A percentile compares a stretch with the other conserved stretches of the same genome.
Evolutionary conservation across 257 asterid species (phyloP).

Genomic region (Parsonsia alboflavescens): DNA sequence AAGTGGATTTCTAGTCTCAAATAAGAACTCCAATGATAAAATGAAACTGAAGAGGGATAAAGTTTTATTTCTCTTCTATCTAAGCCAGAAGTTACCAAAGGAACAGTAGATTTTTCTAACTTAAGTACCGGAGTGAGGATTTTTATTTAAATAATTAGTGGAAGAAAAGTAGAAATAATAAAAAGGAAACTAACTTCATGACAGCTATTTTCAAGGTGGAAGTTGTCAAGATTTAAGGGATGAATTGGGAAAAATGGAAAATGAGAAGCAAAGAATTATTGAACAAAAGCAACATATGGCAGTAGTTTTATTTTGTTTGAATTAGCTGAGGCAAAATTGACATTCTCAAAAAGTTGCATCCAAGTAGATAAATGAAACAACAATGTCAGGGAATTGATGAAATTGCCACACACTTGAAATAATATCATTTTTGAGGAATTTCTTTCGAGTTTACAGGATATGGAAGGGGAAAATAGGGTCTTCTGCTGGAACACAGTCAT

Average conservation of each 20-base stretch:
- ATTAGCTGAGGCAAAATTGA: background rate
- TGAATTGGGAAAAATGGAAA: background rate
- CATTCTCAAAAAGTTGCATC: background rate
- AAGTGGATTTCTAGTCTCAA: background rate
- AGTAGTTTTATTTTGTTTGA: background rate
- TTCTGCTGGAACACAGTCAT: background rate
- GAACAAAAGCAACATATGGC: background rate
- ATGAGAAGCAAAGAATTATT: background rate
- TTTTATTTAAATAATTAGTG: no score
- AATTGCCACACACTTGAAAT: constrained; percentile 1
- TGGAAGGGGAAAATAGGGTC: background rate
- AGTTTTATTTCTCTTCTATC: background rate
- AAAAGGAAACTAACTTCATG: background rate
- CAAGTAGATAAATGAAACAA: background rate
- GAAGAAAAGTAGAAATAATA: background rate
- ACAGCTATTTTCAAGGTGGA: background rate
- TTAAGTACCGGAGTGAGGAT: no score
- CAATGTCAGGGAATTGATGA: background rate
- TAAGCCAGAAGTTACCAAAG: background rate
- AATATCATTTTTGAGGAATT: background rate
- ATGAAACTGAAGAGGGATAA: background rate
- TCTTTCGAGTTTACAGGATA: background rate
- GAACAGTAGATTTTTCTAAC: no score
- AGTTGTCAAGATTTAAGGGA: background rate
- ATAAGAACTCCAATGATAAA: background rate